Conservation (phyloP, 192 early-diverging fungal species). For the Gryganskiella cystojenkinii region DNA sequence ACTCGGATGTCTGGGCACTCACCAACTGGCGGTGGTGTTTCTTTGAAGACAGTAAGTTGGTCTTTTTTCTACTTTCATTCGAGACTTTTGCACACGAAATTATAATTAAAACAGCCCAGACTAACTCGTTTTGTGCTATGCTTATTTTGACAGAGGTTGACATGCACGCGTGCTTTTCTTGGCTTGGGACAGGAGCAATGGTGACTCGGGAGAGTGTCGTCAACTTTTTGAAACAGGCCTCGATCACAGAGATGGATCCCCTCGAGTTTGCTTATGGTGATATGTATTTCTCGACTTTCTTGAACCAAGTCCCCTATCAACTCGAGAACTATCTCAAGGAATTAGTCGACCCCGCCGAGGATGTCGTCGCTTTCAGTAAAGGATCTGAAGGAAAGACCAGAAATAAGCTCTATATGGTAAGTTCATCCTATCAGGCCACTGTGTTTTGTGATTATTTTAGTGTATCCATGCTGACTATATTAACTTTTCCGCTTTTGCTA, state of each 20-base stretch:
- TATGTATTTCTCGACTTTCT: slow-evolving; percentile 64
- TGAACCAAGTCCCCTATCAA: slow-evolving; percentile 66
- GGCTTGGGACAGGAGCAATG: slow-evolving; percentile 62
- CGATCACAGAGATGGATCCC: slow-evolving; percentile 57
- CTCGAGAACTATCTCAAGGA: slow-evolving; percentile 59
- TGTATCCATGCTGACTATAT: background rate
- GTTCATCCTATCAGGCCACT: no score
- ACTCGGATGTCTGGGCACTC: slow-evolving; percentile 55
- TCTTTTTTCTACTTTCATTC: background rate
- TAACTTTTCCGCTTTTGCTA: background rate
- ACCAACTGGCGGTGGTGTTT: slow-evolving; percentile 69
- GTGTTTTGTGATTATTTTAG: no score
- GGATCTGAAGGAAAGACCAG: slow-evolving; percentile 54
- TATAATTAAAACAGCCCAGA: background rate
- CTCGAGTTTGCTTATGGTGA: slow-evolving; percentile 63
- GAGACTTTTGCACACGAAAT: no score
- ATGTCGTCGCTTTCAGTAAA: slow-evolving; percentile 54
- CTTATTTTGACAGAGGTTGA: slow-evolving; percentile 46
- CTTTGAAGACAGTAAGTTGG: slow-evolving; percentile 60
- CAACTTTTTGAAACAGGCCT: slow-evolving; percentile 58
- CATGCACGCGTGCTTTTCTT: slow-evolving; percentile 63
- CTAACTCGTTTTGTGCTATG: background rate
- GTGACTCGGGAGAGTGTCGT: slow-evolving; percentile 58
- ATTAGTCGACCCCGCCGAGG: slow-evolving; percentile 43
- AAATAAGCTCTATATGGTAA: slow-evolving; percentile 63